Evolutionary conservation across 2,329 filamentous ascomycete species (phyloP).

Genomic region (Amphichorda felina): DNA sequence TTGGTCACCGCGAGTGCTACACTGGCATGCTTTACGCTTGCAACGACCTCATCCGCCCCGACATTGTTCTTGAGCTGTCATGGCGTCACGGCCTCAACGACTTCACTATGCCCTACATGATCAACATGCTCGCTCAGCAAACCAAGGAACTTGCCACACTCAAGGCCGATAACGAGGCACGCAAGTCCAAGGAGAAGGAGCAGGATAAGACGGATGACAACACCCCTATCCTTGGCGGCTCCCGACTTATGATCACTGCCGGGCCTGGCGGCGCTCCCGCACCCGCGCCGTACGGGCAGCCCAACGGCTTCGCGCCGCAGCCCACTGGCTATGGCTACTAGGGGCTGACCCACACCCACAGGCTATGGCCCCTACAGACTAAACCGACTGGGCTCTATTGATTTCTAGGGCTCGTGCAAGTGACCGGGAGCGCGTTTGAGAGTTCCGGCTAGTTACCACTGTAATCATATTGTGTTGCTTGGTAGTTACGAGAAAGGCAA

Average conservation of each 20-base stretch:
- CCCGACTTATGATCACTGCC: constrained; percentile 90
- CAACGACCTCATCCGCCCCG: constrained; percentile 90
- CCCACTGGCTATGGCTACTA: constrained; percentile 66
- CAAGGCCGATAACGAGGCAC: constrained; percentile 93
- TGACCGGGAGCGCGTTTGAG: too few species aligned
- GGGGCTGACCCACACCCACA: too few species aligned
- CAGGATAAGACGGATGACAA: constrained; percentile 82
- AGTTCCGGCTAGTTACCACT: neutral
- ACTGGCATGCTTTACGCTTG: constrained; percentile 99
- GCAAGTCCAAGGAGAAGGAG: constrained; percentile 63
- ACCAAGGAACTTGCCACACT: constrained; percentile 72
- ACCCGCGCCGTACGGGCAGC: constrained; percentile 58
- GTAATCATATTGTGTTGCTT: constrained; percentile 3
- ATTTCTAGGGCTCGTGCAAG: too few species aligned
- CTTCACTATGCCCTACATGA: constrained; percentile 99
- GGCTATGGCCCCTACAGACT: too few species aligned
- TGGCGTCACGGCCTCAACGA: constrained; percentile 92
- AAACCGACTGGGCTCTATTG: constrained; percentile 12
- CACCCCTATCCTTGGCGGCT: constrained; percentile 82
- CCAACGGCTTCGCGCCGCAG: constrained; percentile 85
- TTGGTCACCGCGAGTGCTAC: constrained; percentile 97
- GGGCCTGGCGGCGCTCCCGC: constrained; percentile 54
- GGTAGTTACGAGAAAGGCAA: neutral
- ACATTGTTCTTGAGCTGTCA: constrained; percentile 88
- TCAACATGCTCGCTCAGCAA: constrained; percentile 92